Conservation (phyloP, 768 basidiomycete genomes). For the Mycena vulgaris region DNA sequence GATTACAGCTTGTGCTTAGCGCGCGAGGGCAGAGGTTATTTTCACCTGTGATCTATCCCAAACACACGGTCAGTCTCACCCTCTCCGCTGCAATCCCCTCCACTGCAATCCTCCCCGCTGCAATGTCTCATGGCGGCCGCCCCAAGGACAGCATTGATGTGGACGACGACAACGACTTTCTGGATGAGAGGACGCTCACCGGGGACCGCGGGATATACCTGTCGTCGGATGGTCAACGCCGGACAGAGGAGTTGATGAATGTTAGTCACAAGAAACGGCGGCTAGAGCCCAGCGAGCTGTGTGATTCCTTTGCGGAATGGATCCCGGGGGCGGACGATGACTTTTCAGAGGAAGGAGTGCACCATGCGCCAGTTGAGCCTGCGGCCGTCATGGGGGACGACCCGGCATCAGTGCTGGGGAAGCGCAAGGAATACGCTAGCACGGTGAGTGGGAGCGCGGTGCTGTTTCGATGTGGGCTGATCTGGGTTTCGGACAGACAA, state of each 20-base stretch:
- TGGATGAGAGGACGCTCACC: no score
- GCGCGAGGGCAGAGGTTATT: no score
- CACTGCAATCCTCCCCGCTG: no score
- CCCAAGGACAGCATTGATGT: neutral
- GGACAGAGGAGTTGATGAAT: neutral
- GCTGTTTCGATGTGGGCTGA: no score
- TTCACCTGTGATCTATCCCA: no score
- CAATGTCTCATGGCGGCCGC: neutral
- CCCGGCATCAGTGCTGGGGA: neutral
- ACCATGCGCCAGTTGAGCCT: no score
- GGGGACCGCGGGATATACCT: neutral
- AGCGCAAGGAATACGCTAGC: neutral
- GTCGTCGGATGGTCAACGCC: neutral
- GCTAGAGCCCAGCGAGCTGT: neutral
- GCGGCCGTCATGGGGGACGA: no score
- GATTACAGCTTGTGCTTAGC: no score
- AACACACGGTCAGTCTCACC: no score
- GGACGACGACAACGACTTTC: neutral
- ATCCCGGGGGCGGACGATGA: neutral
- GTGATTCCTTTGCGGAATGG: neutral
- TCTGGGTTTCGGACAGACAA: neutral
- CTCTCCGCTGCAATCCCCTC: no score
- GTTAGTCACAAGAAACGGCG: neutral
- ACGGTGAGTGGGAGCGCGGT: neutral
- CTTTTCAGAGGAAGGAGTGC: neutral